Conservation (phyloP, 1,284 basidiomycete species). For the Farysia itapuensis region DNA sequence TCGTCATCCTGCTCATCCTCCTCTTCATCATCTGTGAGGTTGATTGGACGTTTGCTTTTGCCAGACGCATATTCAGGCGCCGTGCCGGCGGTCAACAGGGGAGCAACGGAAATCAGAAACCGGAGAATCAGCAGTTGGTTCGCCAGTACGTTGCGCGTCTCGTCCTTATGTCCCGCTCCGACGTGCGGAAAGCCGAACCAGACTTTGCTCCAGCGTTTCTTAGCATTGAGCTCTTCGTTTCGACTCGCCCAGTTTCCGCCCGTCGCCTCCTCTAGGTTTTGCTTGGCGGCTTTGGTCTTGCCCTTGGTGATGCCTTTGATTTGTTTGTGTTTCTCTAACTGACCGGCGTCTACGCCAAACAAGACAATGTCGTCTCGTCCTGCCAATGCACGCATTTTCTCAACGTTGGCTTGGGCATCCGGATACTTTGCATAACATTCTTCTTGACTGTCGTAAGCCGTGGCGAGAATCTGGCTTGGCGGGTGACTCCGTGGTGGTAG, state of each 20-base stretch:
- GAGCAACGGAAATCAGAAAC: slow-evolving; percentile 75
- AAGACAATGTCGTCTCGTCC: slow-evolving; percentile 71
- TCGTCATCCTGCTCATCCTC: slow-evolving; percentile 17
- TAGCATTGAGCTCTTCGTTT: not conserved
- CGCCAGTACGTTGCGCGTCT: slow-evolving; percentile 86
- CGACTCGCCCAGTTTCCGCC: not conserved
- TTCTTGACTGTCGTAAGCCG: slow-evolving; percentile 79
- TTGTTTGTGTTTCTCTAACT: slow-evolving; percentile 67
- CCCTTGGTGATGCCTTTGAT: slow-evolving; percentile 47
- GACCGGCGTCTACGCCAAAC: slow-evolving; percentile 83
- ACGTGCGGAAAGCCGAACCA: slow-evolving; percentile 97
- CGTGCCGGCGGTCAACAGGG: slow-evolving; percentile 64
- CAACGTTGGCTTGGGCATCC: slow-evolving; percentile 71
- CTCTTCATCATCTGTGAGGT: slow-evolving; percentile 18
- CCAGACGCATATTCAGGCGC: slow-evolving; percentile 36
- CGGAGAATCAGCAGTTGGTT: slow-evolving; percentile 87
- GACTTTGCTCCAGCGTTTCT: slow-evolving; percentile 71
- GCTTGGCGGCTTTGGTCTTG: not conserved
- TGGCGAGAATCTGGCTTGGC: slow-evolving; percentile 75
- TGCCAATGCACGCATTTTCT: slow-evolving; percentile 39
- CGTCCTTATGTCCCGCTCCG: slow-evolving; percentile 92
- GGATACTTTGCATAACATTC: slow-evolving; percentile 83
- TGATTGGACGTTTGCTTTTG: slow-evolving; percentile 46
- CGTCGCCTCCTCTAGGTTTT: not conserved
- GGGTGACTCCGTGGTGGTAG: slow-evolving; percentile 62